These are phyloP conservation scores for Vaccinium vitisidaea DNA, from an alignment of 148 eudicot species.

Conservation along the genomic window DNA sequence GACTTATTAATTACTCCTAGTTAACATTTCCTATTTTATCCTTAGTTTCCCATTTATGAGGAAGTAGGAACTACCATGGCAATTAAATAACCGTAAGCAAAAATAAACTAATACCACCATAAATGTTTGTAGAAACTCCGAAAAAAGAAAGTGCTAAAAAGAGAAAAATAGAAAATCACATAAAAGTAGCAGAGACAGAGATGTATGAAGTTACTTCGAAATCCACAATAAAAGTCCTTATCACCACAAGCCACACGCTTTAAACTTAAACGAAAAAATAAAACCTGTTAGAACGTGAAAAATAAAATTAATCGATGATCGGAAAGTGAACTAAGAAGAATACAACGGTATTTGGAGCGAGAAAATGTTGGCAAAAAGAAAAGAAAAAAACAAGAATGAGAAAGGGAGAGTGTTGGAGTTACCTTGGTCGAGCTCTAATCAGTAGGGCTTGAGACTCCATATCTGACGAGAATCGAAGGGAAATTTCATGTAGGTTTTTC, in stretches of 20 bases:
- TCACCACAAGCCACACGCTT: slow-evolving; percentile 5
- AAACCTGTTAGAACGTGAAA: background rate
- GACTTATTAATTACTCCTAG: background rate
- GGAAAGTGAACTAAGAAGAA: slow-evolving; percentile 1
- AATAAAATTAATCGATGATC: slow-evolving; percentile 9
- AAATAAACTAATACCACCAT: slow-evolving; percentile 4
- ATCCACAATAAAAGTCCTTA: background rate
- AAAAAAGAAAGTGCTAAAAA: background rate
- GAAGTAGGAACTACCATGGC: background rate
- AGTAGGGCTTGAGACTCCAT: slow-evolving; percentile 29
- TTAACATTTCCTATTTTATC: background rate
- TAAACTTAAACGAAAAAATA: background rate
- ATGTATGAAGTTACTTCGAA: background rate
- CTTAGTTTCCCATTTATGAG: background rate
- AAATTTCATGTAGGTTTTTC: background rate
- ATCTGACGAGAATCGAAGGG: slow-evolving; percentile 11
- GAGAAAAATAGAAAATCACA: background rate
- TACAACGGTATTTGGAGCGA: background rate
- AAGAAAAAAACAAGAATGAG: background rate
- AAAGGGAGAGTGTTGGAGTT: slow-evolving; percentile 14
- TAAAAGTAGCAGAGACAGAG: background rate
- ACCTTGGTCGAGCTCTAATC: slow-evolving; percentile 30
- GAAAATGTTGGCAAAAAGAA: background rate
- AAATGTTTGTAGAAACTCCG: background rate
- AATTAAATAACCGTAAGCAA: slow-evolving; percentile 10